A percentile compares a stretch with the other conserved stretches of the same genome.
phyloP scores from a whole-genome alignment of 1,284 basidiomycete species.

The Lentinus polychrous region DNA sequence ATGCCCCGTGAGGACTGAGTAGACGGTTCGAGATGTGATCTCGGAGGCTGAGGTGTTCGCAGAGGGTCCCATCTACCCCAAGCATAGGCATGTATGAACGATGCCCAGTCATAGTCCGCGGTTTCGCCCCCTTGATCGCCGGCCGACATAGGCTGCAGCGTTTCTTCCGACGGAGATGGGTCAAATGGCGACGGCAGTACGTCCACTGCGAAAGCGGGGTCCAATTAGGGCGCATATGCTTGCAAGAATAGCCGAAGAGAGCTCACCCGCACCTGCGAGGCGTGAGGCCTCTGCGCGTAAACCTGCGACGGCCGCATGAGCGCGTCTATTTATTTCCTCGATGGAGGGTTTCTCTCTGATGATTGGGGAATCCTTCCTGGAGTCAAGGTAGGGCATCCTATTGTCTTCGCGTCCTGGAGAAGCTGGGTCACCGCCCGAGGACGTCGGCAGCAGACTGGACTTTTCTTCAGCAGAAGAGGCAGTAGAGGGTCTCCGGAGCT shows the following conservation, averaged over 20 bases:
- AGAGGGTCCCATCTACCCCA: constrained; percentile 78
- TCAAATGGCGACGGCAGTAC: constrained; percentile 25
- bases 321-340: constrained; percentile 23
- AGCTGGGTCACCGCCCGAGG: constrained; percentile 5
- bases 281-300: constrained; percentile 24
- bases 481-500: constrained; percentile 40
- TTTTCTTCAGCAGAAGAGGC: constrained; percentile 26
- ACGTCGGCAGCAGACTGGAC: constrained; percentile 19
- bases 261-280: constrained; percentile 22
- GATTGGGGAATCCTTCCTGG: not conserved
- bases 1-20: constrained; percentile 2
- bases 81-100: constrained; percentile 72
- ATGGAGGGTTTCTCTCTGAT: constrained; percentile 10
- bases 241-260: not conserved
- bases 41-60: constrained; percentile 62
- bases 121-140: constrained; percentile 18
- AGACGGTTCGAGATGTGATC: constrained; percentile 23
- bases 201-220: constrained; percentile 12
- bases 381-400: constrained; percentile 4
- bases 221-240: not conserved
- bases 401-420: constrained; percentile 7
- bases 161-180: constrained; percentile 21
- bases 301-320: constrained; percentile 21
- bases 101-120: constrained; percentile 63
- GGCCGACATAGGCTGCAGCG: constrained; percentile 15